phyloP scores from a whole-genome alignment of 257 asterid species.

The Lantana camara region DNA sequence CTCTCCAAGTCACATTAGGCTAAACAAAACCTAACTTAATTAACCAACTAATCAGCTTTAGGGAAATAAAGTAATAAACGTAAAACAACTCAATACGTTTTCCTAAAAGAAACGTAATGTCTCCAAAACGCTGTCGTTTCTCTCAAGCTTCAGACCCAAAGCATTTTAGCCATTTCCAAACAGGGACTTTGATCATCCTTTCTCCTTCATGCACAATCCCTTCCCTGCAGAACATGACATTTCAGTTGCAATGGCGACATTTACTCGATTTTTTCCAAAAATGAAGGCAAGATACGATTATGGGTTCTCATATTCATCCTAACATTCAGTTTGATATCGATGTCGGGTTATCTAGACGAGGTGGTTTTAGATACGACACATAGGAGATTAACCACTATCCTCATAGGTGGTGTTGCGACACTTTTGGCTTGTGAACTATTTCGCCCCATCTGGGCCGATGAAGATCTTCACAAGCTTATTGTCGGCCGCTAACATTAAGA shows the following conservation, averaged over 20 bases:
- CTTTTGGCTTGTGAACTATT: not conserved
- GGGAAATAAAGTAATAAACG: too few relatives aligned
- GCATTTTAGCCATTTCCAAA: too few relatives aligned
- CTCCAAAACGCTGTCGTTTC: too few relatives aligned
- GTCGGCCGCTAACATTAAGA: not conserved
- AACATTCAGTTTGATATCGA: conserved; percentile 34
- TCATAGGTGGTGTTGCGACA: conserved; percentile 32
- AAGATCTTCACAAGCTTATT: not conserved
- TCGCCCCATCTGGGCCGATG: not conserved
- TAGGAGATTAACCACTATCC: conserved; percentile 33
- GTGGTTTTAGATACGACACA: conserved; percentile 34
- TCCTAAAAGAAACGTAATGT: too few relatives aligned
- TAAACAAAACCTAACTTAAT: too few relatives aligned
- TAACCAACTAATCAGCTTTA: too few relatives aligned
- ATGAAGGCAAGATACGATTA: conserved; percentile 46
- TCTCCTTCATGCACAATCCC: too few relatives aligned
- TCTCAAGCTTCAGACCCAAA: too few relatives aligned
- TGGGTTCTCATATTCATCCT: conserved; percentile 41
- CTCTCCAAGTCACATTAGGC: too few relatives aligned
- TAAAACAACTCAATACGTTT: too few relatives aligned
- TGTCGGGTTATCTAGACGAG: conserved; percentile 35
- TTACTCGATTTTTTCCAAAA: conserved; percentile 40
- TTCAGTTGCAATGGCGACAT: conserved; percentile 44
- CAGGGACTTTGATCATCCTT: too few relatives aligned
- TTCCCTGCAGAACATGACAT: too few relatives aligned